Evolutionary conservation across 2,329 filamentous ascomycete genomes (phyloP).

Genomic region (Exophiala dermatitidis): DNA sequence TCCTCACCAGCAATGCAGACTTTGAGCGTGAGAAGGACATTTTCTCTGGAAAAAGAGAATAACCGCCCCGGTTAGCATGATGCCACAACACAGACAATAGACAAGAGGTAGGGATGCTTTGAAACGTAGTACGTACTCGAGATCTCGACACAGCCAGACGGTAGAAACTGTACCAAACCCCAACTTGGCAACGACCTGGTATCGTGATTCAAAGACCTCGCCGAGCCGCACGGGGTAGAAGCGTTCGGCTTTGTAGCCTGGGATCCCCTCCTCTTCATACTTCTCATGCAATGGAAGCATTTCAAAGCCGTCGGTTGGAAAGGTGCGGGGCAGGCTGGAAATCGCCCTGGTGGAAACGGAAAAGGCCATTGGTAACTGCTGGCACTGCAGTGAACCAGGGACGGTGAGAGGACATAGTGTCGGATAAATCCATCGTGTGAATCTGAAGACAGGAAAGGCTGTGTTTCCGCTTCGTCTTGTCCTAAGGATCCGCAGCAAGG

Average conservation of each 20-base stretch:
- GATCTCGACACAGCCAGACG: conserved; percentile 39
- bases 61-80: conserved; percentile 19
- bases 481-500: too few relatives aligned
- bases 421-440: too few relatives aligned
- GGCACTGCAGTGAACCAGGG: too few relatives aligned
- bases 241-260: conserved; percentile 17
- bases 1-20: conserved; percentile 13
- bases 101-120: background rate
- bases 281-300: background rate
- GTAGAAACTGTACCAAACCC: conserved; percentile 38
- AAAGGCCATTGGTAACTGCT: too few relatives aligned
- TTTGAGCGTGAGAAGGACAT: conserved; percentile 19
- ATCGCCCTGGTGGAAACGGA: background rate
- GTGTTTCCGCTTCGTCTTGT: too few relatives aligned
- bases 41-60: conserved; percentile 3
- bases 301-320: background rate
- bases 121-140: background rate
- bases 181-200: conserved; percentile 30
- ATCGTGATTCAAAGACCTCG: conserved; percentile 37
- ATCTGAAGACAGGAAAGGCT: too few relatives aligned
- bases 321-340: background rate
- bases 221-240: conserved; percentile 38
- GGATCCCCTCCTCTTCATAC: background rate
- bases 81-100: too few relatives aligned
- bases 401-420: too few relatives aligned